A percentile compares a stretch with the other conserved stretches of the same genome.
phyloP scores from a whole-genome alignment of 345 rosid genomes.

The Citrus medica region DNA sequence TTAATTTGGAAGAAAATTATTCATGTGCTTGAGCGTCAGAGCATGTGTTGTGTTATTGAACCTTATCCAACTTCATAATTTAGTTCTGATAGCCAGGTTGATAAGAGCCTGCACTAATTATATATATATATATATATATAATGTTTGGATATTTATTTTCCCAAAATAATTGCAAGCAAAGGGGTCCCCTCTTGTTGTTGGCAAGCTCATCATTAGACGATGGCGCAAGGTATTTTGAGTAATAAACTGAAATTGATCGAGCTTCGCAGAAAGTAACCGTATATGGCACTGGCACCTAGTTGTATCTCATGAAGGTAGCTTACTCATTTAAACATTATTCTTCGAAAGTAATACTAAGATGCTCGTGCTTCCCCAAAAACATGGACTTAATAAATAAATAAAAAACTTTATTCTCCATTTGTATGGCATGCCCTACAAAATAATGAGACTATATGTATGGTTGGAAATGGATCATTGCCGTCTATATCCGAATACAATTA shows the following conservation, averaged over 20 bases:
- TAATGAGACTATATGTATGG: neutral
- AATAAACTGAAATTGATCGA: neutral
- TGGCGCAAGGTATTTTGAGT: neutral
- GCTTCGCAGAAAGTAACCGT: neutral
- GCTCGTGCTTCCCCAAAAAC: neutral
- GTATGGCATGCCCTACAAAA: neutral
- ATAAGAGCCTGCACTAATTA: neutral
- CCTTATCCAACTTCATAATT: constrained; percentile 10
- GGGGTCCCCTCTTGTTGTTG: neutral
- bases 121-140: neutral
- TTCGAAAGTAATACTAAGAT: neutral
- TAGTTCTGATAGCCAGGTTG: neutral
- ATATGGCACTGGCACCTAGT: neutral
- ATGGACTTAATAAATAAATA: neutral
- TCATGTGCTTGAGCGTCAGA: neutral
- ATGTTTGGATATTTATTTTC: neutral
- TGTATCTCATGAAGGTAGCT: neutral
- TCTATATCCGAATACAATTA: neutral
- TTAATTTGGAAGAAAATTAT: neutral
- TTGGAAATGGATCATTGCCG: neutral
- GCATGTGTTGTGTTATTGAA: neutral
- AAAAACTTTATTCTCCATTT: neutral
- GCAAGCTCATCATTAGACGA: constrained; percentile 9
- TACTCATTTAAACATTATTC: neutral
- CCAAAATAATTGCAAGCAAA: neutral